Evolutionary conservation across 176 grass and related monocot species (phyloP).

Genomic region (Triticum urartu): DNA sequence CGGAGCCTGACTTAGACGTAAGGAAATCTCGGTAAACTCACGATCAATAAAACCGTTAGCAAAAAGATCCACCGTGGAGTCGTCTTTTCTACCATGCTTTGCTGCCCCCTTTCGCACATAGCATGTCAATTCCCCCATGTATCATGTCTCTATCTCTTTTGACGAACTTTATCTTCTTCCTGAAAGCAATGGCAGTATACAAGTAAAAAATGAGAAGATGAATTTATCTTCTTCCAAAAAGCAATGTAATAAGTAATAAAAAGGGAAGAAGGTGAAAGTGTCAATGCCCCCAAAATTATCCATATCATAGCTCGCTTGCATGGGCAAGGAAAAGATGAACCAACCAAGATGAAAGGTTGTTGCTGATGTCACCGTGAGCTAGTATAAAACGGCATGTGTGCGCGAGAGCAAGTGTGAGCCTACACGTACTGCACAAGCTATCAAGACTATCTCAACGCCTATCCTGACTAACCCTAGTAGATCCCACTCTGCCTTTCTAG

Average conservation of each 20-base stretch:
- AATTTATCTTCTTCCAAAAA: too few species aligned
- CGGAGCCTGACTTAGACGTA: too few species aligned
- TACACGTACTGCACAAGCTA: not conserved
- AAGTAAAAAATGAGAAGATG: too few species aligned
- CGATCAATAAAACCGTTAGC: too few species aligned
- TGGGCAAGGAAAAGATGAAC: not conserved
- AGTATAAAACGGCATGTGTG: slow-evolving; percentile 36
- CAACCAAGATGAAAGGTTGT: not conserved
- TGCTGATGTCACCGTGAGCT: slow-evolving; percentile 23
- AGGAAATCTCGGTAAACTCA: too few species aligned
- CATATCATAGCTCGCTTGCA: not conserved
- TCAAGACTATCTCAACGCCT: not conserved
- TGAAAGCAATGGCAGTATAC: not conserved
- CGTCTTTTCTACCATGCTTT: too few species aligned
- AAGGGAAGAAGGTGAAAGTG: not conserved
- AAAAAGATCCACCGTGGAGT: too few species aligned
- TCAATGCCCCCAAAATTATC: not conserved
- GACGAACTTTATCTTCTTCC: not conserved
- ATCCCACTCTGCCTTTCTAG: not conserved
- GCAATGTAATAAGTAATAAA: too few species aligned
- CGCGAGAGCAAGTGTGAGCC: not conserved
- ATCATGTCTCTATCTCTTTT: not conserved
- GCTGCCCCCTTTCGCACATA: too few species aligned
- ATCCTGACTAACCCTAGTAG: not conserved
- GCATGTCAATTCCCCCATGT: not conserved